These are phyloP conservation scores for Pelargonium nanum DNA, from an alignment of 345 rosid genomes.

Conservation along the genomic window DNA sequence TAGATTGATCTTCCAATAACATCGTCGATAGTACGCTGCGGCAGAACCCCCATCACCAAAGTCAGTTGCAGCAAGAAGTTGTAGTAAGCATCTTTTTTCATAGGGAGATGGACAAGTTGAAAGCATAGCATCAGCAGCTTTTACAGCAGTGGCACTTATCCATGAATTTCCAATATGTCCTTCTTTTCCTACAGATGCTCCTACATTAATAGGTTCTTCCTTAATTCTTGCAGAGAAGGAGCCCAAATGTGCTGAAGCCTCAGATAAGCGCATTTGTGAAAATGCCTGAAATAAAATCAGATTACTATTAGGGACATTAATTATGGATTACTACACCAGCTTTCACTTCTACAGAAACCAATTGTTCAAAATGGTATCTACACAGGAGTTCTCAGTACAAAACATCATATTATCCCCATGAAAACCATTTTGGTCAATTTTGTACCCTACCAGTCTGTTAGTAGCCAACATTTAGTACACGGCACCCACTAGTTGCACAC, in stretches of 20 bases:
- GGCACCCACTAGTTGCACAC: too few relatives aligned
- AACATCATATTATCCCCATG: too few relatives aligned
- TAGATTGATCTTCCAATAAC: constrained; percentile 86
- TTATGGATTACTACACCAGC: too few relatives aligned
- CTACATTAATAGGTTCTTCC: constrained; percentile 55
- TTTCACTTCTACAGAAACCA: too few relatives aligned
- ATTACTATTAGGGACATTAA: too few relatives aligned
- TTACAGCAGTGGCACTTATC: constrained; percentile 80
- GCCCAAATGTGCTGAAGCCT: constrained; percentile 96
- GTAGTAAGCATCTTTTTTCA: constrained; percentile 85
- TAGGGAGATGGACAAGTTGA: constrained; percentile 91
- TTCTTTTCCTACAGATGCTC: constrained; percentile 52
- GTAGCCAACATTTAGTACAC: too few relatives aligned
- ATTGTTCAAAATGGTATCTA: too few relatives aligned
- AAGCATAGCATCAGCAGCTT: constrained; percentile 86
- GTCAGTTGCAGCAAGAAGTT: constrained; percentile 85
- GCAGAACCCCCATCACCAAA: constrained; percentile 91
- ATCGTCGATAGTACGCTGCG: constrained; percentile 60
- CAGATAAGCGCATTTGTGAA: constrained; percentile 91
- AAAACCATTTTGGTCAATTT: too few relatives aligned
- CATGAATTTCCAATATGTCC: constrained; percentile 55
- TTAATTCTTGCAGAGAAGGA: constrained; percentile 82
- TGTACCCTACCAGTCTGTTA: too few relatives aligned
- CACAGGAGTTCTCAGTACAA: too few relatives aligned
- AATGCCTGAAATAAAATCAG: constrained; percentile 53